These are phyloP conservation scores for Leccinellum rugosiceps DNA, from an alignment of 768 basidiomycete genomes.

Conservation along the genomic window DNA sequence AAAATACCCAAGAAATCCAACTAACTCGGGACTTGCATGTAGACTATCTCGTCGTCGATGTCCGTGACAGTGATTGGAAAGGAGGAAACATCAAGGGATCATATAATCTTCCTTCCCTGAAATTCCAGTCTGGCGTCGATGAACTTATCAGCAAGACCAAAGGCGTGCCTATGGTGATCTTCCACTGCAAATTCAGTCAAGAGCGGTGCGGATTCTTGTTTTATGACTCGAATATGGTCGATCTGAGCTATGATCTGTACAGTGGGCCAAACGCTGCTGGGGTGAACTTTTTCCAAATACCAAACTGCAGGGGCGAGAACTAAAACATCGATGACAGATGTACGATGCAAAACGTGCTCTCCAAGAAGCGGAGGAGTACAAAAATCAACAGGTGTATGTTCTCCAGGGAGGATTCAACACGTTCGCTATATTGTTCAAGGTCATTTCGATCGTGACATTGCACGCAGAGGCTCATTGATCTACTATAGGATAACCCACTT, in stretches of 20 bases:
- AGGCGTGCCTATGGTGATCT: constrained; percentile 60
- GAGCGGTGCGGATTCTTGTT: constrained; percentile 49
- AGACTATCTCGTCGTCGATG: constrained; percentile 79
- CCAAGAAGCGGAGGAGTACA: constrained; percentile 38
- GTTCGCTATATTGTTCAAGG: constrained; percentile 72
- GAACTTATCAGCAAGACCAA: constrained; percentile 58
- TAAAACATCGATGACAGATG: constrained; percentile 39
- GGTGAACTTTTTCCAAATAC: constrained; percentile 37
- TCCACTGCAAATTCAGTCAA: constrained; percentile 80
- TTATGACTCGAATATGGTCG: background rate
- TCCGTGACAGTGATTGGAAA: constrained; percentile 76
- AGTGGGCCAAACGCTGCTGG: constrained; percentile 79
- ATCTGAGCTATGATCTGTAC: background rate
- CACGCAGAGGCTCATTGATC: background rate
- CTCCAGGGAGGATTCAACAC: constrained; percentile 69
- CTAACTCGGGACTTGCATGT: background rate
- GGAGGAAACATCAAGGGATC: constrained; percentile 78
- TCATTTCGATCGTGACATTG: constrained; percentile 15
- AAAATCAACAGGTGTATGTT: constrained; percentile 57
- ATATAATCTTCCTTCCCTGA: constrained; percentile 57
- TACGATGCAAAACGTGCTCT: constrained; percentile 62
- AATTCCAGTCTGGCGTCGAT: constrained; percentile 57
- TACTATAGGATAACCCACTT: constrained; percentile 53
- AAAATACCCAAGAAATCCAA: background rate
- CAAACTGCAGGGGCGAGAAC: background rate